Evolutionary conservation across 352 stramenopile genomes (phyloP).

Genomic region (Pythium aristosporum): DNA sequence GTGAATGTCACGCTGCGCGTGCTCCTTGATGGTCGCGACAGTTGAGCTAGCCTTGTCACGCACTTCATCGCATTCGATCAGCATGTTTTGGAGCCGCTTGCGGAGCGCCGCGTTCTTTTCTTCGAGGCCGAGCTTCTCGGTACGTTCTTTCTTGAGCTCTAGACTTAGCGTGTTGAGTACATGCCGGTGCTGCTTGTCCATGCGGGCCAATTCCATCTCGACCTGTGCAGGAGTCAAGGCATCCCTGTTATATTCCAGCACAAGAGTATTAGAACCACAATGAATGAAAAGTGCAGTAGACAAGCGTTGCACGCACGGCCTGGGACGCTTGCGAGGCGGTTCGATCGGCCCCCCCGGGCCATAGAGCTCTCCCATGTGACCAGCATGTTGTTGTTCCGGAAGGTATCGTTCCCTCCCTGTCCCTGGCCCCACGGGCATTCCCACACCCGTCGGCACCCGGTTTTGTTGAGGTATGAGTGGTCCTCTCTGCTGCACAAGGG

Average conservation of each 20-base stretch:
- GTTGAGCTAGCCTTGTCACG: constrained; percentile 51
- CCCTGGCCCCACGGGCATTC: not conserved
- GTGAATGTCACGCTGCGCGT: constrained; percentile 41
- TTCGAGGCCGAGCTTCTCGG: constrained; percentile 49
- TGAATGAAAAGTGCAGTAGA: not conserved
- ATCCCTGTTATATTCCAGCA: not conserved
- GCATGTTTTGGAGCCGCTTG: constrained; percentile 72
- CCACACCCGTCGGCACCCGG: not conserved
- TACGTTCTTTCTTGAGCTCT: constrained; percentile 58
- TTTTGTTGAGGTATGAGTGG: no score
- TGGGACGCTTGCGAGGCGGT: constrained; percentile 41
- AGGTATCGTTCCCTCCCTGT: not conserved
- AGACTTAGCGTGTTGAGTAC: constrained; percentile 49
- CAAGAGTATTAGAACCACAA: not conserved
- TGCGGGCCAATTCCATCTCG: constrained; percentile 25
- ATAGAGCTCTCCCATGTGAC: not conserved
- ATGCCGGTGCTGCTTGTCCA: constrained; percentile 40
- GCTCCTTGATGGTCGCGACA: constrained; percentile 51
- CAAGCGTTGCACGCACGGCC: constrained; percentile 35
- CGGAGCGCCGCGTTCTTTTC: constrained; percentile 67
- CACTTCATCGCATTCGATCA: constrained; percentile 76
- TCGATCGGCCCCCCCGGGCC: not conserved
- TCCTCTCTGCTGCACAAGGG: constrained; percentile 4
- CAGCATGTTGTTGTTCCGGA: not conserved
- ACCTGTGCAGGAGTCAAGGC: constrained; percentile 12